A percentile compares a stretch with the other conserved stretches of the same genome.
phyloP scores from a whole-genome alignment of 176 grass and related monocot species.

The Bromus sterilis region DNA sequence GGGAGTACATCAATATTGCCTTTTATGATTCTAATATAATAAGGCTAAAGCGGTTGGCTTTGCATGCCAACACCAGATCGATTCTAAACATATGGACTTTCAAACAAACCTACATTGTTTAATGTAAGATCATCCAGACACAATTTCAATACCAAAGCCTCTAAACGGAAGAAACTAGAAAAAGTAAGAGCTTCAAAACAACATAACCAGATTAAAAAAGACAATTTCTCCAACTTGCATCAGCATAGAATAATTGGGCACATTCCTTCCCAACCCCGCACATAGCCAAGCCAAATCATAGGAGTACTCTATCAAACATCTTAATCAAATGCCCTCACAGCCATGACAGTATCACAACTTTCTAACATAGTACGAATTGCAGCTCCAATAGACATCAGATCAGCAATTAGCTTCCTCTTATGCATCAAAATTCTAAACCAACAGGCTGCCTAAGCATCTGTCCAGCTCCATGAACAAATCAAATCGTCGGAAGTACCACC shows the following conservation, averaged over 20 bases:
- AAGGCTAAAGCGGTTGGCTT: neutral
- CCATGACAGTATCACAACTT: neutral
- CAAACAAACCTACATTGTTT: neutral
- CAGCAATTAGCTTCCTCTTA: neutral
- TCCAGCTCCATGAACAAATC: neutral
- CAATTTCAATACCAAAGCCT: neutral
- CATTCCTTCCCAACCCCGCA: neutral
- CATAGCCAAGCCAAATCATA: neutral
- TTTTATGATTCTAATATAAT: neutral
- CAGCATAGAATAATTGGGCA: neutral
- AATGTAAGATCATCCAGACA: neutral
- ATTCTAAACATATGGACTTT: neutral
- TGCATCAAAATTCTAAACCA: neutral
- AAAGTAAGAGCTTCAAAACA: neutral
- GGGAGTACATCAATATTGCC: neutral
- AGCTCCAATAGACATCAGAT: constrained; percentile 3
- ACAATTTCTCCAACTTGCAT: neutral
- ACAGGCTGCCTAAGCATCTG: neutral
- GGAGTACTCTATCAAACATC: neutral
- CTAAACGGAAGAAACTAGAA: neutral
- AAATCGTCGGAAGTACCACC: neutral
- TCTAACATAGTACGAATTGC: neutral
- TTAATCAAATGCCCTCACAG: neutral
- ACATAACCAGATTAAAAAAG: neutral
- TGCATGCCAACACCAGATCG: neutral